phyloP scores from a whole-genome alignment of 2,329 filamentous ascomycete species.

The Pseudofabraea citricarpa region DNA sequence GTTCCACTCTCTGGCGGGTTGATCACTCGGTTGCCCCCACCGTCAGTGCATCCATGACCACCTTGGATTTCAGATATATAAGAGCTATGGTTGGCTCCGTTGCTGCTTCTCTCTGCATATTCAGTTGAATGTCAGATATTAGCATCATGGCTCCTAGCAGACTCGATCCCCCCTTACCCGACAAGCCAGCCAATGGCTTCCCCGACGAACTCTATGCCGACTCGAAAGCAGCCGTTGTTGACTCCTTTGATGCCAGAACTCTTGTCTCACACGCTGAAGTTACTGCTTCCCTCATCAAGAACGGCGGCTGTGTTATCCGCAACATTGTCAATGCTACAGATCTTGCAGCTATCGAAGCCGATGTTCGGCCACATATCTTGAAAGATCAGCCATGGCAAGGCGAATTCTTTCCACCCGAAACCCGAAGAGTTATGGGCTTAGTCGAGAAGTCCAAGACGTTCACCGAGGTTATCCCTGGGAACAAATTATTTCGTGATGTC shows the following conservation, averaged over 20 bases:
- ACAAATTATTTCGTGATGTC: constrained; percentile 15
- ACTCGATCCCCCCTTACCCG: not conserved
- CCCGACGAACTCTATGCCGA: not conserved
- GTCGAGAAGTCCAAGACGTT: constrained; percentile 17
- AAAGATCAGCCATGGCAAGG: constrained; percentile 18
- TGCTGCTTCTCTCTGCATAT: no score
- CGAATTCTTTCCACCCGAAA: constrained; percentile 22
- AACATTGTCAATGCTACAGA: constrained; percentile 14
- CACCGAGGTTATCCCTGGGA: constrained; percentile 12
- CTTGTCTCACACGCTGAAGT: not conserved
- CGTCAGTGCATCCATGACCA: not conserved
- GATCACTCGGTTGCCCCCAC: no score
- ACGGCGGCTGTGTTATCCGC: constrained; percentile 17
- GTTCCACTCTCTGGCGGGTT: not conserved
- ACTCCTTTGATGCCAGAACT: not conserved
- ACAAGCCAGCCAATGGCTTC: not conserved
- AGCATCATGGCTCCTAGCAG: not conserved
- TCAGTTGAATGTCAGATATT: not conserved
- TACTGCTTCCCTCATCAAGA: not conserved
- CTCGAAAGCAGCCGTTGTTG: constrained; percentile 1
- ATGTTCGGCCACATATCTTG: constrained; percentile 20
- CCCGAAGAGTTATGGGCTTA: constrained; percentile 18
- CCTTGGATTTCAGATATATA: no score
- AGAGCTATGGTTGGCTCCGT: no score
- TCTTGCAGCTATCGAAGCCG: constrained; percentile 13